Evolutionary conservation across 2,329 filamentous ascomycete genomes (phyloP), one percentile per base, ranked within the genome.

Genomic region (Diaporthe caulivora): DNA sequence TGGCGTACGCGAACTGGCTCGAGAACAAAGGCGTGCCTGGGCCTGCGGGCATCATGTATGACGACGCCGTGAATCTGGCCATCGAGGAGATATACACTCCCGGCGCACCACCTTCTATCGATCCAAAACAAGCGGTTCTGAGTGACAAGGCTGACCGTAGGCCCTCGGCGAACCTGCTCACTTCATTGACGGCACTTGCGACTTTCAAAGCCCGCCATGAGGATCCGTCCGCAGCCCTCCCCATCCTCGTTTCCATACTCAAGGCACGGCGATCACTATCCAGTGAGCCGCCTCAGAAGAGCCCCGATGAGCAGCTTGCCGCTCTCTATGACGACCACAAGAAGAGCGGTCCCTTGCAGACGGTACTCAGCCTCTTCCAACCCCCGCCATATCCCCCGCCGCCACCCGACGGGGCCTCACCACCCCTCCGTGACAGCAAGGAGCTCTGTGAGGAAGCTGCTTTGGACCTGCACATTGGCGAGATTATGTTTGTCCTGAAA

Each of bases 391-490:
- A 95, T 80, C 95, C 96, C 0, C 82, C 90, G 0, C 88, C 93
- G 0, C 93, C 92, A 0, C 86, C 90, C 0, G 92, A 94, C 64
- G 95, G 95, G 70, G 90, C 93, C 60, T 84, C 89, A 3, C 87
- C 92, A 0, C 91, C 95, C 0, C 83, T 87, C 72, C 92, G 94
- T 60, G 90, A 89, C 71, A 80, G 90, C 13, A 86, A 88, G 37
- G 91, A 94, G 76, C 88, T 89, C 49, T 98, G 95, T 82, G 93
- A 97, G 77, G 95, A 98, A 82, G 95, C 95, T 3, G 94, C 91
- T 0, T 84, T 98, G 18, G 95, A 95, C 87, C 89, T 95, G 31
- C 97, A 98, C 82, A 96, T 98, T 76, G 96, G 96, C 73, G 96
- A 98, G 84, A 97, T 98, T 68, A 88, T 98, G 42, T 98, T 93